Conservation (phyloP, 345 rosid species). For the Mangifera indica region DNA sequence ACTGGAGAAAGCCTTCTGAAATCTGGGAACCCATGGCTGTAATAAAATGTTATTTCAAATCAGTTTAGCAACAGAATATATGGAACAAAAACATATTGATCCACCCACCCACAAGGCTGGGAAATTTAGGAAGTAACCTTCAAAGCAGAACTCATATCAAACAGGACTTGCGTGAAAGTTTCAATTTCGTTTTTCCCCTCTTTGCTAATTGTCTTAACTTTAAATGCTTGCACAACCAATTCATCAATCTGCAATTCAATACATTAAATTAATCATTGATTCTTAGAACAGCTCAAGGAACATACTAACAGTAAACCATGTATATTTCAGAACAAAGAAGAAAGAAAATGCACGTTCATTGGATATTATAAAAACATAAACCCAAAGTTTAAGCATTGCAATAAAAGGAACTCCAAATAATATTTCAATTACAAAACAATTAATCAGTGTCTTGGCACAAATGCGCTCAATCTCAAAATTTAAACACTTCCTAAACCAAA, state of each 20-base stretch:
- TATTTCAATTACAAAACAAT: background rate
- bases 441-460: background rate
- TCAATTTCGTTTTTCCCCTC: slow-evolving; percentile 60
- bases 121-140: slow-evolving; percentile 43
- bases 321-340: background rate
- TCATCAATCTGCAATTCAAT: slow-evolving; percentile 63
- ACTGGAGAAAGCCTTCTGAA: slow-evolving; percentile 40
- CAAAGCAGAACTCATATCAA: slow-evolving; percentile 56
- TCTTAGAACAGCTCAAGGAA: background rate
- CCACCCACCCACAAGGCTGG: background rate
- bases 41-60: slow-evolving; percentile 18
- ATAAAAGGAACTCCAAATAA: background rate
- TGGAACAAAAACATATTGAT: background rate
- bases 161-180: slow-evolving; percentile 51
- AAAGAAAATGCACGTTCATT: background rate
- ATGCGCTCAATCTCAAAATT: no score
- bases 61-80: background rate
- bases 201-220: slow-evolving; percentile 38
- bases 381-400: background rate
- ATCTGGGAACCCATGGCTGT: slow-evolving; percentile 90
- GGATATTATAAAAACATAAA: no score
- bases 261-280: slow-evolving; percentile 12
- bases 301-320: background rate
- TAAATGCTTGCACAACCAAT: slow-evolving; percentile 67
- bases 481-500: no score